Conservation (phyloP, 345 rosid genomes). For the Cardamine resedifolia region DNA sequence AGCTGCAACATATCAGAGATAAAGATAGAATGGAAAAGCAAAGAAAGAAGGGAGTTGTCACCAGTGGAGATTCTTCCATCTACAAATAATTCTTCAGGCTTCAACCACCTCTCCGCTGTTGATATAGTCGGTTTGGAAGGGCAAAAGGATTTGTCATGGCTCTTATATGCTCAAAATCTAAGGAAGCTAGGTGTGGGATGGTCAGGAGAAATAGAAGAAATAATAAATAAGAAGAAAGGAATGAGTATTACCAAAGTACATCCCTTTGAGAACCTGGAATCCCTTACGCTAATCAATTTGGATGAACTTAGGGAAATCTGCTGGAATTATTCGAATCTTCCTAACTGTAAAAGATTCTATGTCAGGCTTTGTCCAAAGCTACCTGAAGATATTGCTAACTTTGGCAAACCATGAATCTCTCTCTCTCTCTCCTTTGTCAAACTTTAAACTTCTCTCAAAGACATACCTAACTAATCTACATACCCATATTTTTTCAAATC, state of each 20-base stretch:
- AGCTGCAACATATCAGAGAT: background rate
- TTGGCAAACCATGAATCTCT: no score
- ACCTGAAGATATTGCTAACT: background rate
- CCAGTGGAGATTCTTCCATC: background rate
- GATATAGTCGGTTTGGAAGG: rapidly evolving
- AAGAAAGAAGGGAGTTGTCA: background rate
- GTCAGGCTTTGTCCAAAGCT: background rate
- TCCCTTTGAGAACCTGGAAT: background rate
- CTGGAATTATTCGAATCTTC: background rate
- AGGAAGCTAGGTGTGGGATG: background rate
- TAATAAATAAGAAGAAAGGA: background rate
- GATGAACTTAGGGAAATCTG: background rate
- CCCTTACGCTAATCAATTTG: rapidly evolving
- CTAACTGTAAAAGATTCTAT: background rate
- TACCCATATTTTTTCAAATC: no score
- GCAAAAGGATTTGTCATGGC: background rate
- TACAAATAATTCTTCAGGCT: background rate
- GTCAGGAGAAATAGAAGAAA: background rate
- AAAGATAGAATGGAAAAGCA: background rate
- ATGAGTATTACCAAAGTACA: background rate
- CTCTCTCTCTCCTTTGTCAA: no score
- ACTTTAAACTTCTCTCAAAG: no score
- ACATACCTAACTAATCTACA: no score
- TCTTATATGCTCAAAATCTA: background rate
- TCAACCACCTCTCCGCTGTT: background rate